These are phyloP conservation scores for Penicillium goetzii DNA, from an alignment of 495 filamentous ascomycete genomes.

Conservation along the genomic window DNA sequence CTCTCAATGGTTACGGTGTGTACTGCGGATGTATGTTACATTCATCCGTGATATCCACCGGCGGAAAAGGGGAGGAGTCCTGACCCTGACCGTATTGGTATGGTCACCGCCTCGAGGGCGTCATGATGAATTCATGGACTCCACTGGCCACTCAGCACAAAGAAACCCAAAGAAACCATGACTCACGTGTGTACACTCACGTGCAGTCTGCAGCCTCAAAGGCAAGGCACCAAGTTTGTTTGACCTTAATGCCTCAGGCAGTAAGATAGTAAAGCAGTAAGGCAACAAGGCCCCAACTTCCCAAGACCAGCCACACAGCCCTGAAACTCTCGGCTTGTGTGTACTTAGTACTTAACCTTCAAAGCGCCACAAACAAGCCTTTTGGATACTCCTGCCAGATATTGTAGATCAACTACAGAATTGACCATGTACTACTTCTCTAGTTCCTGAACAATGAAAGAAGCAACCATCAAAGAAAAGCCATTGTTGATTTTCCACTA, in stretches of 20 bases:
- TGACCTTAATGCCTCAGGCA: background rate
- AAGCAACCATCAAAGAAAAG: background rate
- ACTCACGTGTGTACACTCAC: background rate
- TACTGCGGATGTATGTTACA: slow-evolving; percentile 1
- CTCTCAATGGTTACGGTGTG: background rate
- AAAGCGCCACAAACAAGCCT: background rate
- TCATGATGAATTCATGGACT: slow-evolving; percentile 28
- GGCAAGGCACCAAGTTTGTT: background rate
- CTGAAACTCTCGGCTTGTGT: background rate
- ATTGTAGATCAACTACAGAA: background rate
- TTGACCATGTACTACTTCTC: background rate
- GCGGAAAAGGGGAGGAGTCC: background rate
- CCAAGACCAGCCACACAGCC: background rate
- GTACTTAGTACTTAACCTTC: background rate
- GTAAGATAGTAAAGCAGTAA: background rate
- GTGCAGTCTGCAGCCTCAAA: background rate
- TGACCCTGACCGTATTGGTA: slow-evolving; percentile 16
- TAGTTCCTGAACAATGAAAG: background rate
- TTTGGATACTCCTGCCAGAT: background rate
- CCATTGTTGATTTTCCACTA: background rate
- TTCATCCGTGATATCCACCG: background rate
- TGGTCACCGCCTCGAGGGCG: slow-evolving; percentile 15
- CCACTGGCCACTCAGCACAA: background rate
- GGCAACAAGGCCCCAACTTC: background rate
- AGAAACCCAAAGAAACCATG: background rate